Evolutionary conservation across 192 early-diverging fungal genomes (phyloP), one percentile per base, ranked within the genome.

Genomic region (Mortierella antarctica): DNA sequence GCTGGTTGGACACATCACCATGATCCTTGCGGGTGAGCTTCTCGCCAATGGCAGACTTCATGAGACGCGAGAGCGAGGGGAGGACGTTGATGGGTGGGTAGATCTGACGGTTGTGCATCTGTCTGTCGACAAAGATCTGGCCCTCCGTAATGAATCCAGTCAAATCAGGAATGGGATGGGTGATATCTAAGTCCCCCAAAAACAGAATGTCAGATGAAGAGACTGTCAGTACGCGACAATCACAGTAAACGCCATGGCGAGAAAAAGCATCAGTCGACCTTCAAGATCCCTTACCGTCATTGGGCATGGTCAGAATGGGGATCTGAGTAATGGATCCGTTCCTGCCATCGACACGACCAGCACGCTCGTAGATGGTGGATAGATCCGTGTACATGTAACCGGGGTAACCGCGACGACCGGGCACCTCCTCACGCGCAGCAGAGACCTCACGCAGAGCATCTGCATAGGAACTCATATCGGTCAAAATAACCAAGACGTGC

Each of bases 381-480:
- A 99, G 91, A 92, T 99, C 98, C 10, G 98, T 99, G 89, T 99
- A 99, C 98, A 99, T 99, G 83, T 99, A 99, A 87, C 98, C 98
- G 17, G 98, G 98, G 87, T 99, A 99, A 74, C 98, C 98, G 83
- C 97, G 95, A 83, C 98, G 95, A 83, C 98, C 98, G 8, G 98
- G 98, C 4, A 99, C 98, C 89, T 99, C 98, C 88, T 99, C 98
- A 86, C 98, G 95, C 15, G 97, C 97, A 71, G 98, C 97, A 69
- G 98, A 99, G 51, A 99, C 93, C 79, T 99, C 98, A 93, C 98
- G 97, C 83, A 99, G 88, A 6, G 98, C 98, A 88, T 99, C 98
- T 15, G 98, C 98, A 82, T 99, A 99, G 45, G 97, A 98, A 89
- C 92, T 94, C 98, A 99, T 99, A 77, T 99, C 98, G 15, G 97